Evolutionary conservation across 1,284 basidiomycete genomes (phyloP).

Genomic region (Exsudoporus floridanus): DNA sequence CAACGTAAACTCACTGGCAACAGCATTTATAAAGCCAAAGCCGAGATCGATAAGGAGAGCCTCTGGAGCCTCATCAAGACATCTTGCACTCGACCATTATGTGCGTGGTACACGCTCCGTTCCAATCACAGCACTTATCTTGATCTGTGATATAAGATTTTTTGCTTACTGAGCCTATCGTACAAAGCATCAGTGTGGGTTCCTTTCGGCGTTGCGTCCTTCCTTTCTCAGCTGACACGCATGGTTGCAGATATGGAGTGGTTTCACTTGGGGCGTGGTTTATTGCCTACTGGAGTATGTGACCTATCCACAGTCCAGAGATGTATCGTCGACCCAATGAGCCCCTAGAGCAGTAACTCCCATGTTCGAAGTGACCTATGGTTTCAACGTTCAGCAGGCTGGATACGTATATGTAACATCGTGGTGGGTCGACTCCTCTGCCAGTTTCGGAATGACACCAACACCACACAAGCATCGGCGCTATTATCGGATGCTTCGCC

Average conservation of each 20-base stretch:
- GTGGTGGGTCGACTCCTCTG: slow-evolving; percentile 44
- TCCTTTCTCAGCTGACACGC: not conserved
- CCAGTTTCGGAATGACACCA: not conserved
- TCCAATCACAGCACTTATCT: slow-evolving; percentile 1
- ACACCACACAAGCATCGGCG: slow-evolving; percentile 54
- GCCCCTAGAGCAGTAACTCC: slow-evolving; percentile 55
- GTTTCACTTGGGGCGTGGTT: slow-evolving; percentile 76
- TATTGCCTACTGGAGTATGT: slow-evolving; percentile 67
- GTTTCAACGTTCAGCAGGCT: slow-evolving; percentile 62
- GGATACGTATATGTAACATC: slow-evolving; percentile 63
- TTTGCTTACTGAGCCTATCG: slow-evolving; percentile 73
- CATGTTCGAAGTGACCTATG: slow-evolving; percentile 61
- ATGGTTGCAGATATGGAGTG: slow-evolving; percentile 62
- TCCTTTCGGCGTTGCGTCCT: not conserved
- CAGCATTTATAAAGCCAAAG: slow-evolving; percentile 55
- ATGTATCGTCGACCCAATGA: not conserved
- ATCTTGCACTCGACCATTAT: slow-evolving; percentile 67
- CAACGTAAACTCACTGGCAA: slow-evolving; percentile 64
- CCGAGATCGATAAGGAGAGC: slow-evolving; percentile 61
- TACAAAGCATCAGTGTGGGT: slow-evolving; percentile 68
- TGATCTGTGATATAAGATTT: slow-evolving; percentile 42
- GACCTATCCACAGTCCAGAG: not conserved
- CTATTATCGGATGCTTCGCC: slow-evolving; percentile 52
- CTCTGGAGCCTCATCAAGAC: slow-evolving; percentile 59
- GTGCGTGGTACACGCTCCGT: slow-evolving; percentile 40